A percentile compares a stretch with the other conserved stretches of the same genome.
Evolutionary conservation across 78 protist genomes (phyloP).

Genomic region (Dictyostelium citrinum): DNA sequence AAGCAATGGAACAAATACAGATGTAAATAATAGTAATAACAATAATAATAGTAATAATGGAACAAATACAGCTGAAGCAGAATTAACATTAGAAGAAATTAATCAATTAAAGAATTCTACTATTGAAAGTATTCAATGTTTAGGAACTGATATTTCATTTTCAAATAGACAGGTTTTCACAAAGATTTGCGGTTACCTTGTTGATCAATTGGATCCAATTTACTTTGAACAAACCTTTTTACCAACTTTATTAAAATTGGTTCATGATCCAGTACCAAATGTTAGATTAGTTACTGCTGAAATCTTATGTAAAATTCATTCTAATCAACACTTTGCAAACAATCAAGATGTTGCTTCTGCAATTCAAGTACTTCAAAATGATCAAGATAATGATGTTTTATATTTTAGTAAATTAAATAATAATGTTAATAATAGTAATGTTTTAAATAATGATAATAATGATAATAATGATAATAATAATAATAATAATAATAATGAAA

Average conservation of each 20-base stretch:
- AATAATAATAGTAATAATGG: not conserved
- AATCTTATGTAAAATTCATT: slow-evolving; percentile 27
- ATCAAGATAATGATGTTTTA: slow-evolving; percentile 63
- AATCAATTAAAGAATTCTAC: not conserved
- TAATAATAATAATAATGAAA: too few relatives aligned
- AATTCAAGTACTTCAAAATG: not conserved
- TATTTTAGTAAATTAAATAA: slow-evolving; percentile 27
- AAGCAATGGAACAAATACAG: not conserved
- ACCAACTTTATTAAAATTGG: not conserved
- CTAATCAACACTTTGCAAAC: not conserved
- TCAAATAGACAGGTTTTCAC: slow-evolving; percentile 58
- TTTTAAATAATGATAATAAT: not conserved
- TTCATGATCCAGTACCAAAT: slow-evolving; percentile 59
- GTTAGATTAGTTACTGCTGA: slow-evolving; percentile 66
- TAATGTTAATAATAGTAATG: not conserved
- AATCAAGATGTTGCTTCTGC: not conserved
- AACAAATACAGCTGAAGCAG: not conserved
- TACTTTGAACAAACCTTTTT: slow-evolving; percentile 47
- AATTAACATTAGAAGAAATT: slow-evolving; percentile 10
- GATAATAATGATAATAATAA: not conserved
- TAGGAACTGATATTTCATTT: slow-evolving; percentile 46
- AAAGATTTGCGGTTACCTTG: slow-evolving; percentile 39
- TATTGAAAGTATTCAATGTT: slow-evolving; percentile 16
- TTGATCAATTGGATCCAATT: slow-evolving; percentile 46
- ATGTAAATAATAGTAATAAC: not conserved